Conservation (phyloP, 108 stramenopile genomes). For the Stephanodiscus minutulus region DNA sequence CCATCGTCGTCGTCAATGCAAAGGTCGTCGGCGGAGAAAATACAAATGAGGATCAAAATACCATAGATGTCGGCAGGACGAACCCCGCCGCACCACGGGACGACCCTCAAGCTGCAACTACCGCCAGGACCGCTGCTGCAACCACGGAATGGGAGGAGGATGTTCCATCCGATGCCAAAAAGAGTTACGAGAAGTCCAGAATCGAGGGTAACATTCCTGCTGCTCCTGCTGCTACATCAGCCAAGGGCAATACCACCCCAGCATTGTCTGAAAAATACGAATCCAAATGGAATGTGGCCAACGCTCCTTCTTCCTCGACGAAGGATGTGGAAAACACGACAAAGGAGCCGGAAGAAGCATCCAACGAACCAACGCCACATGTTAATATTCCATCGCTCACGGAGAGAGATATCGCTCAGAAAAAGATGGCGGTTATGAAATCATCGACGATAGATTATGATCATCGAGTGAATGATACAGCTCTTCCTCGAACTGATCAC, state of each 20-base stretch:
- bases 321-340: neutral
- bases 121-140: neutral
- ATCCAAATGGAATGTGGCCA: neutral
- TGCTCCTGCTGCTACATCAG: too few relatives aligned
- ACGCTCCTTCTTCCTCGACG: neutral
- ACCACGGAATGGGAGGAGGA: neutral
- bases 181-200: neutral
- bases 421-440: neutral
- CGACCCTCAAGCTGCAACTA: neutral
- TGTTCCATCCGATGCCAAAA: neutral
- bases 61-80: neutral
- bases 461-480: conserved; percentile 34
- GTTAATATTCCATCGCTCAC: neutral
- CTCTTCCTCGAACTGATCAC: conserved; percentile 13
- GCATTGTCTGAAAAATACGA: neutral
- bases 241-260: neutral
- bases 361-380: neutral
- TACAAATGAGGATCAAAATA: neutral
- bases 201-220: too few relatives aligned
- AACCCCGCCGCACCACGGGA: neutral
- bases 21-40: neutral
- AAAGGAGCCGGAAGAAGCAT: neutral
- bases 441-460: conserved; percentile 32
- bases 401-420: conserved; percentile 1
- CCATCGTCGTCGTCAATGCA: neutral